Conservation (phyloP, 768 basidiomycete species). For the Coprinopsis strossmayeri region DNA sequence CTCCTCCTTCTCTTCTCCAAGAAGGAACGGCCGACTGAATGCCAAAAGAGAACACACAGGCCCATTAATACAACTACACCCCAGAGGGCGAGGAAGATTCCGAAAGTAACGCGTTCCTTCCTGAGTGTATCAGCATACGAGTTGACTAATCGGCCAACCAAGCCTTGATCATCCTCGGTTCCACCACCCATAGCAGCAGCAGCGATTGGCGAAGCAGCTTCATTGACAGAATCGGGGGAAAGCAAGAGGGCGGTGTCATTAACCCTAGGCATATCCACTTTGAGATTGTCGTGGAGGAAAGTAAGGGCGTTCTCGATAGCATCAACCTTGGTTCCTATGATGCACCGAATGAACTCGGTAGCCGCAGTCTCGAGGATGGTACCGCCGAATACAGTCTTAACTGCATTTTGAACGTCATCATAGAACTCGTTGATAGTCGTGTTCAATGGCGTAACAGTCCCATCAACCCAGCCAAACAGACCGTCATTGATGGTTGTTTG, state of each 20-base stretch:
- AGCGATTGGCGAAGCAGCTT: conserved; percentile 74
- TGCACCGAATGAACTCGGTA: conserved; percentile 82
- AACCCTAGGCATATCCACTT: conserved; percentile 73
- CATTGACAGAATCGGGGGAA: conserved; percentile 63
- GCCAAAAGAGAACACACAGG: conserved; percentile 62
- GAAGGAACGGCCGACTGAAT: conserved; percentile 49
- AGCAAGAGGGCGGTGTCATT: conserved; percentile 72
- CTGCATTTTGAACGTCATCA: conserved; percentile 70
- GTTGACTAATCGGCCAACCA: conserved; percentile 68
- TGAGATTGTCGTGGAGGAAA: conserved; percentile 84
- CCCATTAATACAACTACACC: conserved; percentile 78
- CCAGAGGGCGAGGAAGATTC: conserved; percentile 81
- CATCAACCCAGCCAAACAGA: conserved; percentile 93
- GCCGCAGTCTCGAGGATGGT: conserved; percentile 78
- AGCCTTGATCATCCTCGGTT: conserved; percentile 43
- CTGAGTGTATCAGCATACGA: conserved; percentile 66
- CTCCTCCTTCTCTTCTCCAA: conserved; percentile 40
- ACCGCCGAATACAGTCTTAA: conserved; percentile 74
- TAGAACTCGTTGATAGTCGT: conserved; percentile 84
- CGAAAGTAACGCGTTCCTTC: conserved; percentile 81
- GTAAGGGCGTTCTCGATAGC: conserved; percentile 85
- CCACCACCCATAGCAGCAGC: conserved; percentile 71
- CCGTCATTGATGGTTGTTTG: conserved; percentile 80
- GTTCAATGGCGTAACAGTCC: conserved; percentile 84
- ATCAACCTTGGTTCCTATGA: conserved; percentile 87